Base-by-base conservation (phyloP, 805 yeast genomes). In the Metschnikowia rubicola region DNA sequence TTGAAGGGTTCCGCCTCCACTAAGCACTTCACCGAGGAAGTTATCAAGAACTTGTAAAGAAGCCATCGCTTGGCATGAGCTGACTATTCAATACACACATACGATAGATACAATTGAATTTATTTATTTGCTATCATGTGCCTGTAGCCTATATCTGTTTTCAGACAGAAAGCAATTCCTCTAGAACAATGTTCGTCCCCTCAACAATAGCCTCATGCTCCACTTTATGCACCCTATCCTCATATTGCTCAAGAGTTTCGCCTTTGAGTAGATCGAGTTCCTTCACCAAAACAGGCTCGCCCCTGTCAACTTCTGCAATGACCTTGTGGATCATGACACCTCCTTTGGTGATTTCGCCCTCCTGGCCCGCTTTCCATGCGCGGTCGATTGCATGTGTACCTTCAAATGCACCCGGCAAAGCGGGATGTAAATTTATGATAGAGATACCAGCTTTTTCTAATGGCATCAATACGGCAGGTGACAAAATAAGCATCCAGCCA, bases 281-380 rank as follows among this genome's bases (percentile, higher is more conserved):
- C 60, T 83, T 86, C 10, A 94, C 91, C 12, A 94, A 68, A 36
- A 94, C 66, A 2, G 99, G 97, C 57, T 84, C 86, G 21, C 99
- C 99, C 57, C 84, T 82, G 66, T 94, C 99, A 7, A 94, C 99
- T 59, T 88, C 96, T 40, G 90, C 88, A 56, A 94, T 91, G n/a
- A 94, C 98, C 61, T 86, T 81, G 71, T 94, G 99, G 38, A 94
- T 87, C 99, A 94, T 94, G 44, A 94, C 87, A 2, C 99, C 99
- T 12, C 95, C 96, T 54, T 78, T 79, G 8, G 75, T 56, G 43
- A 83, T 80, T 55, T 80, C 77, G 8, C 96, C 96, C 28, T 80
- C 81, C 61, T 91, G 96, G 34, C 97, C 97, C 10, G 95, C 96
- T 59, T 89, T 74, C 92, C 95, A 94, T 1, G 97, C 96, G 60